Evolutionary conservation across 352 stramenopile species (phyloP).

Genomic region (Bremia lactucae): DNA sequence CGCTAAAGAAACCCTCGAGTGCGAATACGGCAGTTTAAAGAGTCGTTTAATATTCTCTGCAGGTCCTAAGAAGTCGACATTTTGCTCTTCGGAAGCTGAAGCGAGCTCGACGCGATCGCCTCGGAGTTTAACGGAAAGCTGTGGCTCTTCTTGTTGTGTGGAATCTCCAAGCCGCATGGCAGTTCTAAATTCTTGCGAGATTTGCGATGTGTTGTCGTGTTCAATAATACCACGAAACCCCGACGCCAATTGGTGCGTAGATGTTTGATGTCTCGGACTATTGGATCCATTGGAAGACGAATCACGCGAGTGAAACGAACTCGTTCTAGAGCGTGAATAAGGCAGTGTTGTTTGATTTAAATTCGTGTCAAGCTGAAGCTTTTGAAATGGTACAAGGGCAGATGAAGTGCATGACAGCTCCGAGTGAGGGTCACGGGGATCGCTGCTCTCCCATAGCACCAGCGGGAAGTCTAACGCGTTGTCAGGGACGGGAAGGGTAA

Average conservation of each 20-base stretch:
- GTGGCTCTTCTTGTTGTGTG: constrained; percentile 39
- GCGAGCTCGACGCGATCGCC: constrained; percentile 58
- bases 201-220: constrained; percentile 19
- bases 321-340: constrained; percentile 13
- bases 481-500: constrained; percentile 23
- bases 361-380: constrained; percentile 70
- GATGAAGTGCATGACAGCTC: constrained; percentile 20
- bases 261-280: constrained; percentile 11
- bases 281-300: constrained; percentile 5
- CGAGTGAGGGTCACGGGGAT: constrained; percentile 3
- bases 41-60: constrained; percentile 82
- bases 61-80: constrained; percentile 69
- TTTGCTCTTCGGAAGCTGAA: constrained; percentile 50
- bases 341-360: constrained; percentile 63
- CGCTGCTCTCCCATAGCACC: constrained; percentile 30
- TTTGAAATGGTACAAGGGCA: constrained; percentile 73
- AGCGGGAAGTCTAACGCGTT: constrained; percentile 41
- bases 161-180: constrained; percentile 46
- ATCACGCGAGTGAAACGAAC: constrained; percentile 7
- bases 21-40: constrained; percentile 81
- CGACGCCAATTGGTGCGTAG: constrained; percentile 27
- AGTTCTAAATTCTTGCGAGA: constrained; percentile 64
- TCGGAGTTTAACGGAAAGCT: constrained; percentile 62
- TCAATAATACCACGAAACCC: constrained; percentile 21
- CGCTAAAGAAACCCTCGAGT: constrained; percentile 62